Evolutionary conservation across 371 early-diverging fungal genomes (phyloP).

Genomic region (Mucor velutinosus): DNA sequence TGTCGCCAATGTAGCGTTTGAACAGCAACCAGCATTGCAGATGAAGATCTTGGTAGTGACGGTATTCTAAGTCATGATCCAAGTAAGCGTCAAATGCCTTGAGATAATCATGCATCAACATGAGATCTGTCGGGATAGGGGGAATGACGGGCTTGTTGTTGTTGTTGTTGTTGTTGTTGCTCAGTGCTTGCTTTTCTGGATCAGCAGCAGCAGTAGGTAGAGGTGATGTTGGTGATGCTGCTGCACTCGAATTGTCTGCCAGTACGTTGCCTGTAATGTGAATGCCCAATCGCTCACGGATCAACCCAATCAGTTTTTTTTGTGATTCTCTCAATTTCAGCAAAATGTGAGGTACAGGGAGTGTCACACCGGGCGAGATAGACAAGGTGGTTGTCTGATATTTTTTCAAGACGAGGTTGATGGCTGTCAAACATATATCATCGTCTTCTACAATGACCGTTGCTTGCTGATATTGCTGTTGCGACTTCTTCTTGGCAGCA

Average conservation of each 20-base stretch:
- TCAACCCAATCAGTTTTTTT: constrained; percentile 27
- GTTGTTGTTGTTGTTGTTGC: neutral
- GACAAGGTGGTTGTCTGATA: constrained; percentile 75
- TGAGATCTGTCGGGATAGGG: constrained; percentile 24
- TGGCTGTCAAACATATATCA: constrained; percentile 34
- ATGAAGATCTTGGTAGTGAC: constrained; percentile 56
- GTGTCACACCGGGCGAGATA: constrained; percentile 77
- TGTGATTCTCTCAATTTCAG: constrained; percentile 60
- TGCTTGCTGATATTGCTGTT: constrained; percentile 12
- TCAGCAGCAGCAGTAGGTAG: too few relatives aligned
- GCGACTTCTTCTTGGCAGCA: constrained; percentile 21
- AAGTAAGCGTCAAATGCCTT: constrained; percentile 33
- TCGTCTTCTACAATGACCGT: constrained; percentile 31
- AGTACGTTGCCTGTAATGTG: constrained; percentile 11
- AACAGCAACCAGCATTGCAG: constrained; percentile 52
- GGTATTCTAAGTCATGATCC: constrained; percentile 46
- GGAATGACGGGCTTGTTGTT: constrained; percentile 6
- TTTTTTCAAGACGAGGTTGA: constrained; percentile 38
- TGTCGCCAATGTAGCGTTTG: constrained; percentile 56
- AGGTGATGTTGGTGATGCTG: neutral
- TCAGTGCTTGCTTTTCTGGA: constrained; percentile 2
- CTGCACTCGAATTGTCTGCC: neutral
- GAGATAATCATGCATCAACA: constrained; percentile 28
- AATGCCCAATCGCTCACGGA: constrained; percentile 20
- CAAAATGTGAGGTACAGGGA: constrained; percentile 84